A percentile compares a stretch with the other conserved stretches of the same genome.
These are phyloP conservation scores for Claviceps monticola DNA, from an alignment of 2,329 filamentous ascomycete genomes.

Conservation along the genomic window DNA sequence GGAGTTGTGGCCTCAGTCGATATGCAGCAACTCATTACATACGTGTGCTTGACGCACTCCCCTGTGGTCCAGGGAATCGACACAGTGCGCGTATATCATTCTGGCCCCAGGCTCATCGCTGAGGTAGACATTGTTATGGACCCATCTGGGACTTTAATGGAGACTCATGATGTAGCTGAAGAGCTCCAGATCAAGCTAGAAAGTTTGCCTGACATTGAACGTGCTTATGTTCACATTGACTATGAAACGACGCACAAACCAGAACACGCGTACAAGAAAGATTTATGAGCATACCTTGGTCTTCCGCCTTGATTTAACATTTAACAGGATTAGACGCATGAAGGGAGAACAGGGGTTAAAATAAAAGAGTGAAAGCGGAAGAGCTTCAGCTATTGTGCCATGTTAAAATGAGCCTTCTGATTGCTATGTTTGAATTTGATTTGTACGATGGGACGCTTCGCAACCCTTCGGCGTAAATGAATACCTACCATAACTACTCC, in stretches of 20 bases:
- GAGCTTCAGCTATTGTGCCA: not conserved
- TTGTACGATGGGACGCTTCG: no score
- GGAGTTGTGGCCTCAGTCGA: constrained; percentile 76
- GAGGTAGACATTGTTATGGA: constrained; percentile 97
- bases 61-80: constrained; percentile 73
- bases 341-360: no score
- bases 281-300: constrained; percentile 25
- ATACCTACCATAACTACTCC: no score
- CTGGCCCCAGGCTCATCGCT: constrained; percentile 74
- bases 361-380: not conserved
- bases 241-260: constrained; percentile 94
- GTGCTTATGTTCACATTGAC: constrained; percentile 93
- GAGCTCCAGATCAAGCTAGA: constrained; percentile 90
- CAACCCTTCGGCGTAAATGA: no score
- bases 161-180: constrained; percentile 87
- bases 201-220: constrained; percentile 78
- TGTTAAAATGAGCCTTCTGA: not conserved
- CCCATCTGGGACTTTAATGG: constrained; percentile 52
- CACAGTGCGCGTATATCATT: constrained; percentile 89
- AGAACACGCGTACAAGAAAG: constrained; percentile 57
- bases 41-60: constrained; percentile 80
- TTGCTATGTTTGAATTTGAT: no score
- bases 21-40: constrained; percentile 87
- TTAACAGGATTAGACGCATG: not conserved
- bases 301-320: not conserved